phyloP scores from a whole-genome alignment of 768 basidiomycete species.

The Phaffia australis region DNA sequence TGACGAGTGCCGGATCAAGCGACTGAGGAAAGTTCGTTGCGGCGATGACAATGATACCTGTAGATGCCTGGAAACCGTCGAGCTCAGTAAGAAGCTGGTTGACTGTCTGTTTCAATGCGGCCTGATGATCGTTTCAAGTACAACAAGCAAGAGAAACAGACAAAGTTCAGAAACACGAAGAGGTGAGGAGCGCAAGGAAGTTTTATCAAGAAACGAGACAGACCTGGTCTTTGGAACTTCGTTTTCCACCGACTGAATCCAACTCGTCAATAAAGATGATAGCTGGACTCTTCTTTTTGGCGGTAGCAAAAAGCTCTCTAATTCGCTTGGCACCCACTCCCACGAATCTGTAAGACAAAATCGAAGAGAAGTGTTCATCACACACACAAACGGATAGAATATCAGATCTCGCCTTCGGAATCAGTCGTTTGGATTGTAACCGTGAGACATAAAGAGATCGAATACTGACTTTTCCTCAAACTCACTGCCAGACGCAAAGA shows the following conservation, averaged over 20 bases:
- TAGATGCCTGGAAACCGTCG: conserved; percentile 83
- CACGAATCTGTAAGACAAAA: conserved; percentile 41
- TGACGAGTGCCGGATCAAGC: conserved; percentile 85
- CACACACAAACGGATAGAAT: neutral
- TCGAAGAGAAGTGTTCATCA: neutral
- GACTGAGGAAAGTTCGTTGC: conserved; percentile 90
- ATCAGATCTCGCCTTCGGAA: neutral
- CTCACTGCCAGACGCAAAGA: conserved; percentile 74
- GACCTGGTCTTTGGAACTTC: conserved; percentile 36
- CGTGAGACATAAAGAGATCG: neutral
- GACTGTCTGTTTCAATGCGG: conserved; percentile 46
- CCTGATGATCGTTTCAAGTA: too few species aligned
- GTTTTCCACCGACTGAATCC: conserved; percentile 84
- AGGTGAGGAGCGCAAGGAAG: too few species aligned
- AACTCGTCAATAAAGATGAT: conserved; percentile 98
- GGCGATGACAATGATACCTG: conserved; percentile 90
- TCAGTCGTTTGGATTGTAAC: too few species aligned
- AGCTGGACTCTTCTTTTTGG: conserved; percentile 84
- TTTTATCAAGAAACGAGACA: too few species aligned
- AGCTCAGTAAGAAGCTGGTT: conserved; percentile 95
- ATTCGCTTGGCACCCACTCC: conserved; percentile 87
- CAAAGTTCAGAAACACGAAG: too few species aligned
- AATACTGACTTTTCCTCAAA: neutral
- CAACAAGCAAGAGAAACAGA: too few species aligned
- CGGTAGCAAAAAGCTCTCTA: conserved; percentile 83